Conservation (phyloP, 768 basidiomycete species). For the Auriscalpium vulgare region DNA sequence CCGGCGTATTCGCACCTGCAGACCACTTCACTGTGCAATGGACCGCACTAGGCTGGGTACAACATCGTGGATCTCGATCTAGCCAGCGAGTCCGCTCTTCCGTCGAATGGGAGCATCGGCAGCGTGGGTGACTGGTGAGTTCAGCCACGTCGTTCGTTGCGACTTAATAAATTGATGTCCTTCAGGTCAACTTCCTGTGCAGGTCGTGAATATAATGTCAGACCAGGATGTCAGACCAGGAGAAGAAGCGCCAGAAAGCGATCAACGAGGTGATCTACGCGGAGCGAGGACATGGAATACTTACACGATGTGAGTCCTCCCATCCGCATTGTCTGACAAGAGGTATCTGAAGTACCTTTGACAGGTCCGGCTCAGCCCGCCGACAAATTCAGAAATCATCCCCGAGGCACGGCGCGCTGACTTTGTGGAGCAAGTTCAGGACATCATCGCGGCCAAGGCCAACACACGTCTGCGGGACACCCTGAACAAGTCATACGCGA, state of each 20-base stretch:
- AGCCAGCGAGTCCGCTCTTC: no score
- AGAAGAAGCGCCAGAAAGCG: slow-evolving; percentile 95
- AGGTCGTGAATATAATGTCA: slow-evolving; percentile 84
- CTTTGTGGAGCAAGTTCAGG: slow-evolving; percentile 86
- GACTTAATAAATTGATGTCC: no score
- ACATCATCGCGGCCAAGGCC: slow-evolving; percentile 71
- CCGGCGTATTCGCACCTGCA: no score
- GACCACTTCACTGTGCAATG: no score
- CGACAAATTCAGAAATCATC: slow-evolving; percentile 72
- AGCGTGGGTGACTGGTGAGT: no score
- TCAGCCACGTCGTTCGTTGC: no score
- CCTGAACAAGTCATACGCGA: slow-evolving; percentile 85
- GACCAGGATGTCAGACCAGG: slow-evolving; percentile 85
- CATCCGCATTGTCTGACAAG: slow-evolving; percentile 1
- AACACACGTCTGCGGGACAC: slow-evolving; percentile 90
- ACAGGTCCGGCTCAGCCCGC: slow-evolving; percentile 81
- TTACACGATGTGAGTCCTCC: slow-evolving; percentile 71
- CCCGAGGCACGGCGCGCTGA: slow-evolving; percentile 68
- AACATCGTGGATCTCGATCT: no score
- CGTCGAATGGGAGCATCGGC: no score
- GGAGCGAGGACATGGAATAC: slow-evolving; percentile 94
- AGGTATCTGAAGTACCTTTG: neutral
- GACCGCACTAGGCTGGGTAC: no score
- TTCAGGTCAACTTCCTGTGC: no score
- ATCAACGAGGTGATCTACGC: slow-evolving; percentile 96